Evolutionary conservation across 2,329 filamentous ascomycete genomes (phyloP), one percentile per base, ranked within the genome.

Genomic region (Fusarium brachygibbosum): DNA sequence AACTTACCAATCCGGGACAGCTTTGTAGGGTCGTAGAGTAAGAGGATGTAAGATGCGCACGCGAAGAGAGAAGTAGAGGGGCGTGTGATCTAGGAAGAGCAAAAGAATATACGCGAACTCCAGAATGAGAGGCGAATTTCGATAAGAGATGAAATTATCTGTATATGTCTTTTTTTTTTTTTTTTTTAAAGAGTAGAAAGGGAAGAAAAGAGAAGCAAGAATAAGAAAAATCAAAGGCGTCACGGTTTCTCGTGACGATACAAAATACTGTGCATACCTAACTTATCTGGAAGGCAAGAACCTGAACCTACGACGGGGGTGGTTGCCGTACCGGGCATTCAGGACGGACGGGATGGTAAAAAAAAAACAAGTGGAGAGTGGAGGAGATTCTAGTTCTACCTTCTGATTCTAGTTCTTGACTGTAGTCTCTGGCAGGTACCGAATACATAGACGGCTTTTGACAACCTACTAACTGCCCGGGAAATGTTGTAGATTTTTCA

Each of bases 1-100:
- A 46, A 69, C 69, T 71, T 70, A 71, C 71, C 71, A 72, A 72
- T 74, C 67, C 71, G 62, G 69, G 63, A 63, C 54, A 45, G 25
- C 53, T 64, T 53, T 23, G 29, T 25, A 71, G 53, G 49, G 31
- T 19, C 41, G 31, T 12, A 46, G 31, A 35, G 17, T 7, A 28
- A 46, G 40, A 28, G 41, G 52, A 55, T 31, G 42, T 21, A 11
- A 31, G 42, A 45, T 45, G 28, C 11, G 17, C 66, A 66, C 44
- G 56, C 40, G 56, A 60, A 50, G 48, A 51, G 31, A 51, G 35
- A 40, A 42, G 31, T 16, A 38, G 34, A 51, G 32, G 32, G 48
- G 48, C 23, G 48, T 51, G 48, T 51, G 34, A 16, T 19, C n/a
- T 29, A 16, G 21, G 34, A 19, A 51, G 17, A 28, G 48, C 25